These are phyloP conservation scores for Canna indica DNA, from an alignment of 176 grass and related monocot genomes.

Conservation along the genomic window DNA sequence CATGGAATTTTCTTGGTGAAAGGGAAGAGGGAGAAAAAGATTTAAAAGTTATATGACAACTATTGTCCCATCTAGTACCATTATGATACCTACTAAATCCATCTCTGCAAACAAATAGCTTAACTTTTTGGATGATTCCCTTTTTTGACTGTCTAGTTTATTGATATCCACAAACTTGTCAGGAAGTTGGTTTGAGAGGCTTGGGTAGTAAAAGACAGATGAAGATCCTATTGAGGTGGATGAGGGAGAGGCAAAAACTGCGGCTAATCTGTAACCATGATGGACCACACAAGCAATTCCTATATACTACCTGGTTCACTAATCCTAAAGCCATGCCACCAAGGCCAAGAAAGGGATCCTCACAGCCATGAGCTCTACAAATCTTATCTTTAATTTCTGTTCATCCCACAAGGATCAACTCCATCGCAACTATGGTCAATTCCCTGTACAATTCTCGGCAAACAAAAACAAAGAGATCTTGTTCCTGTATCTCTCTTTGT, in stretches of 20 bases:
- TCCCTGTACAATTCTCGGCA: too few species aligned
- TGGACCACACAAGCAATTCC: conserved; percentile 79
- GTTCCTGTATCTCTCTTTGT: too few species aligned
- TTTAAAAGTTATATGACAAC: background rate
- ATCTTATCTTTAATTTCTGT: background rate
- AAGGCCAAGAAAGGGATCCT: conserved; percentile 24
- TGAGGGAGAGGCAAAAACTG: conserved; percentile 87
- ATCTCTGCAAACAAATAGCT: background rate
- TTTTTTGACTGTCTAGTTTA: background rate
- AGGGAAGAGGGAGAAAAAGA: background rate
- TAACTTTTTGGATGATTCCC: background rate
- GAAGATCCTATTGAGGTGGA: conserved; percentile 93
- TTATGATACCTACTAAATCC: background rate
- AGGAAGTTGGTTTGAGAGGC: conserved; percentile 62
- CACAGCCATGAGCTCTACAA: conserved; percentile 6
- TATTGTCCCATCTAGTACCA: background rate
- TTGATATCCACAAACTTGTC: background rate
- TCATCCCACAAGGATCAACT: background rate
- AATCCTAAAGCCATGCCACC: conserved; percentile 58
- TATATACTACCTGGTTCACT: conserved; percentile 97
- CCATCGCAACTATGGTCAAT: too few species aligned
- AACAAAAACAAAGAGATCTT: too few species aligned
- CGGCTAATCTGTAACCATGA: conserved; percentile 75
- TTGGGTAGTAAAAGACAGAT: conserved; percentile 79
- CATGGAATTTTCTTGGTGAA: background rate